These are phyloP conservation scores for Spirogloea muscicola DNA, from an alignment of 139 green algal species.

Conservation along the genomic window DNA sequence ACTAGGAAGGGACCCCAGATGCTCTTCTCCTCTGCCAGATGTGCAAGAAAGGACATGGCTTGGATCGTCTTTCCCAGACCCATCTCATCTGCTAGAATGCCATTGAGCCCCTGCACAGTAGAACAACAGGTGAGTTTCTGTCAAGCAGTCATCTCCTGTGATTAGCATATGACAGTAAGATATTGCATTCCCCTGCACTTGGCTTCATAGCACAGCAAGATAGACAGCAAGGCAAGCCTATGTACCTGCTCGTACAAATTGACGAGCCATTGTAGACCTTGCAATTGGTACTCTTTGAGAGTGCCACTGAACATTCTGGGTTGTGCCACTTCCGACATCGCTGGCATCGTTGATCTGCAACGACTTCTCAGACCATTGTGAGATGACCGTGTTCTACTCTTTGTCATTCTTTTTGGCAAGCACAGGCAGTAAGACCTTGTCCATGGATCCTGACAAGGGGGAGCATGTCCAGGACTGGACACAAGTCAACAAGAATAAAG, in stretches of 20 bases:
- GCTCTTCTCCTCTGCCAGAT: conserved; percentile 50
- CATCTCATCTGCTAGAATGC: conserved; percentile 80
- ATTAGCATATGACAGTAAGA: not conserved
- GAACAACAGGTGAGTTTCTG: not conserved
- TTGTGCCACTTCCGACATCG: conserved; percentile 38
- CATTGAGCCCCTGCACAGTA: conserved; percentile 39
- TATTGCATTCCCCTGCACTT: not conserved
- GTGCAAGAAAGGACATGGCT: conserved; percentile 48
- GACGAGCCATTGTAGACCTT: conserved; percentile 61
- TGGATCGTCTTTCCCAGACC: conserved; percentile 56
- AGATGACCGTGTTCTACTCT: too few relatives aligned
- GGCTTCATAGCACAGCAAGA: not conserved
- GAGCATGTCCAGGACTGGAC: too few relatives aligned
- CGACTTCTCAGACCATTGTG: too few relatives aligned
- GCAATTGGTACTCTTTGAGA: conserved; percentile 62
- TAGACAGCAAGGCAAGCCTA: not conserved
- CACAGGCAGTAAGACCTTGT: too few relatives aligned
- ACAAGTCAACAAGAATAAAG: too few relatives aligned
- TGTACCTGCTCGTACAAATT: conserved; percentile 60
- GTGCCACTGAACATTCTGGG: conserved; percentile 47
- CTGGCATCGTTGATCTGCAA: conserved; percentile 45
- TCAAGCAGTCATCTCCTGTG: not conserved
- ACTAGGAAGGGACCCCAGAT: conserved; percentile 56
- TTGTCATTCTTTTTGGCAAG: too few relatives aligned
- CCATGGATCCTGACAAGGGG: too few relatives aligned